Evolutionary conservation across 148 eudicot species (phyloP).

Genomic region (Vaccinium vitisidaea): DNA sequence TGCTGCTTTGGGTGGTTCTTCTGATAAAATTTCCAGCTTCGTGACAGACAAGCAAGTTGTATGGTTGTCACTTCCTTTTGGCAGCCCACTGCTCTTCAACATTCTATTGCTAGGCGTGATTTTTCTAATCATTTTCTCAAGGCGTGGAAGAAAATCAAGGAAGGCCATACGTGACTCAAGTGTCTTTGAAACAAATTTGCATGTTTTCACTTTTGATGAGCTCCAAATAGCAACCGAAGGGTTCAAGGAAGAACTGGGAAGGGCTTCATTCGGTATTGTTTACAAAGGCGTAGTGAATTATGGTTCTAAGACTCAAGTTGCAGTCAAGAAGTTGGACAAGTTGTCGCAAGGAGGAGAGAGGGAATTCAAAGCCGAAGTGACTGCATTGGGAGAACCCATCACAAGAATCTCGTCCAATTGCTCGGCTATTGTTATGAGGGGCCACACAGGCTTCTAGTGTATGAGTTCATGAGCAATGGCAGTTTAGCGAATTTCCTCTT

Average conservation of each 20-base stretch:
- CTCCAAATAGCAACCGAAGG: constrained; percentile 15
- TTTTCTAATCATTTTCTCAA: not conserved
- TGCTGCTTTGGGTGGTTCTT: too few species aligned
- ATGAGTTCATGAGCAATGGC: constrained; percentile 21
- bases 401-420: constrained; percentile 17
- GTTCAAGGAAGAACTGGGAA: constrained; percentile 20
- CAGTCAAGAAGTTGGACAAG: too few species aligned
- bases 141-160: not conserved
- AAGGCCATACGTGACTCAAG: not conserved
- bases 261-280: constrained; percentile 14
- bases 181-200: constrained; percentile 4
- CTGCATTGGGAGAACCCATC: constrained; percentile 15
- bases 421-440: constrained; percentile 21
- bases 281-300: constrained; percentile 13
- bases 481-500: constrained; percentile 13
- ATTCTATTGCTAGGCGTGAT: not conserved
- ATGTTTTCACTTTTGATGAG: constrained; percentile 15
- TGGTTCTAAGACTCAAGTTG: not conserved
- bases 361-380: constrained; percentile 20
- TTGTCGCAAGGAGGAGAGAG: too few species aligned
- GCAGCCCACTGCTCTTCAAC: constrained; percentile 5
- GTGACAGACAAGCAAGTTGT: not conserved
- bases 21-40: not conserved
- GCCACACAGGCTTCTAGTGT: constrained; percentile 11
- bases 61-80: not conserved